These are phyloP conservation scores for Epichloe festucae DNA, from an alignment of 2,329 filamentous ascomycete genomes.

Conservation along the genomic window DNA sequence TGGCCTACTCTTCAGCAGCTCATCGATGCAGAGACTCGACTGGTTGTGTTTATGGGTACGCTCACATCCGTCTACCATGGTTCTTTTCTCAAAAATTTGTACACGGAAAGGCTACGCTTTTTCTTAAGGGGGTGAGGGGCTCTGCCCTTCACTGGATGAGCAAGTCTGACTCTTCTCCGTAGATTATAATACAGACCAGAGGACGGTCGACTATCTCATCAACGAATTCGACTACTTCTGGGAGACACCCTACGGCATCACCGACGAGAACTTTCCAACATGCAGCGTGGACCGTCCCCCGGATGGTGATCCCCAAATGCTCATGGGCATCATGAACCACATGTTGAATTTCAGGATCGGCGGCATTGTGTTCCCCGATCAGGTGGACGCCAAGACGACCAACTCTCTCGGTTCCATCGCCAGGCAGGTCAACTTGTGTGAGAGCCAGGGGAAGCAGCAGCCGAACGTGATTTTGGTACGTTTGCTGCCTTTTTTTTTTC, in stretches of 20 bases:
- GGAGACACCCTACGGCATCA: constrained; percentile 60
- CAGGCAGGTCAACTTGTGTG: constrained; percentile 17
- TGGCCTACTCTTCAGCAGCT: constrained; percentile 60
- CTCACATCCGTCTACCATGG: no score
- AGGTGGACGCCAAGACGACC: constrained; percentile 16
- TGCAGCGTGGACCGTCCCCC: constrained; percentile 53
- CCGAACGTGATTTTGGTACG: constrained; percentile 23
- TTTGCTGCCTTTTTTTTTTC: not conserved
- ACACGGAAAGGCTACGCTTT: no score
- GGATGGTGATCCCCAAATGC: constrained; percentile 22
- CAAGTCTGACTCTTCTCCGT: constrained; percentile 9
- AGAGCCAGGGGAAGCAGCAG: constrained; percentile 12
- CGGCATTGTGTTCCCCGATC: constrained; percentile 23
- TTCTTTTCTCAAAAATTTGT: no score
- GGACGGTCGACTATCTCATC: constrained; percentile 46
- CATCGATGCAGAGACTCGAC: constrained; percentile 47
- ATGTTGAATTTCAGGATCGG: constrained; percentile 18
- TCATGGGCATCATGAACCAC: constrained; percentile 34
- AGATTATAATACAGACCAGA: constrained; percentile 46
- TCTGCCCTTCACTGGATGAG: not conserved
- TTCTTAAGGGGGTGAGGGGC: not conserved
- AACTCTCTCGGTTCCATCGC: constrained; percentile 22
- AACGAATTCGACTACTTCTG: constrained; percentile 54
- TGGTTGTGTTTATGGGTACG: constrained; percentile 59
- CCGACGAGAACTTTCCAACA: constrained; percentile 43